Evolutionary conservation across 768 basidiomycete genomes (phyloP).

Genomic region (Amanita brunnescens): DNA sequence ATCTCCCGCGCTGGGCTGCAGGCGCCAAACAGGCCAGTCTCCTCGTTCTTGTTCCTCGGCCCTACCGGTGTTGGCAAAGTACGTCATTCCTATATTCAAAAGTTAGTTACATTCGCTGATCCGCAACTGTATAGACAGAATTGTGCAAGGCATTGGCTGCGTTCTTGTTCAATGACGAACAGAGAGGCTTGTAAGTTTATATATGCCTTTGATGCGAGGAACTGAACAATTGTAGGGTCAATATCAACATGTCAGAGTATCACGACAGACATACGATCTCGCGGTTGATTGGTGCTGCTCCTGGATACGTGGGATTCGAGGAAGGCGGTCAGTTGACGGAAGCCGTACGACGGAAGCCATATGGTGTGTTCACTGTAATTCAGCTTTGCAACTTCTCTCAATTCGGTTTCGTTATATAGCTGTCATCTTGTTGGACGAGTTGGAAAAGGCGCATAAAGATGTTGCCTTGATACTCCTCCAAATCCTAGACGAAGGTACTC

Average conservation of each 20-base stretch:
- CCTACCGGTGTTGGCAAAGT: slow-evolving; percentile 86
- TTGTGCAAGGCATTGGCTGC: slow-evolving; percentile 81
- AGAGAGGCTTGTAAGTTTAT: slow-evolving; percentile 62
- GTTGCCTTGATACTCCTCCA: slow-evolving; percentile 88
- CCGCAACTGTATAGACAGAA: slow-evolving; percentile 50
- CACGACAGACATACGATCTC: slow-evolving; percentile 90
- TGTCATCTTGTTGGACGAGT: slow-evolving; percentile 75
- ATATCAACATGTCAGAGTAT: slow-evolving; percentile 63
- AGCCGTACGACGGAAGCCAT: slow-evolving; percentile 85
- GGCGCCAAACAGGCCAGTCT: slow-evolving; percentile 82
- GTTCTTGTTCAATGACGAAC: slow-evolving; percentile 88
- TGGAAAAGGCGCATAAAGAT: slow-evolving; percentile 95
- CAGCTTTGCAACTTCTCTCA: not conserved
- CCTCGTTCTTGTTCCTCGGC: slow-evolving; percentile 87
- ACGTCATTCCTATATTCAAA: slow-evolving; percentile 2
- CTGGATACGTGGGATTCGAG: slow-evolving; percentile 91
- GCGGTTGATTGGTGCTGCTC: slow-evolving; percentile 84
- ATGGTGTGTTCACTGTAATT: slow-evolving; percentile 39
- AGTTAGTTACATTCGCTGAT: not conserved
- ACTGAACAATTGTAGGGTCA: slow-evolving; percentile 47
- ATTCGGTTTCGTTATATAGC: slow-evolving; percentile 25
- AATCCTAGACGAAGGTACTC: slow-evolving; percentile 81
- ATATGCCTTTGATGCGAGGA: not conserved
- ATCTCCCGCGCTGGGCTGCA: slow-evolving; percentile 89
- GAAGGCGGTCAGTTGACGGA: slow-evolving; percentile 86